Evolutionary conservation across 805 yeast genomes (phyloP).

Genomic region (Scheffersomyces ergatensis): DNA sequence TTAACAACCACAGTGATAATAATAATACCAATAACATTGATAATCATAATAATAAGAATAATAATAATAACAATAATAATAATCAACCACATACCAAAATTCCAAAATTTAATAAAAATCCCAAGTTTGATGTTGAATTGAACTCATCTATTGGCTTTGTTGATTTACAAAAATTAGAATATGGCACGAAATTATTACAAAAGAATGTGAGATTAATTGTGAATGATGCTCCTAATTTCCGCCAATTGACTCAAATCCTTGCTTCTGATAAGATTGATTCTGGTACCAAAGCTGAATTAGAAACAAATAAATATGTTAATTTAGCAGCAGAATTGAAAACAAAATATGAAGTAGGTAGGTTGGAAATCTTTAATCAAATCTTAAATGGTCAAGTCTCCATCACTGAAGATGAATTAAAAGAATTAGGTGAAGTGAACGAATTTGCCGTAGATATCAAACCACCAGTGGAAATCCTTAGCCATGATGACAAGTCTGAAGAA

Average conservation of each 20-base stretch:
- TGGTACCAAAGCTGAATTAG: conserved; percentile 48
- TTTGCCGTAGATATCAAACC: conserved; percentile 4
- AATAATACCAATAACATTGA: too few species aligned
- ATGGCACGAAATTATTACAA: conserved; percentile 42
- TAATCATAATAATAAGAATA: too few species aligned
- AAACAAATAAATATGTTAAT: conserved; percentile 52
- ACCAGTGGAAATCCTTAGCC: conserved; percentile 1
- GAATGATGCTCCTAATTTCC: conserved; percentile 54
- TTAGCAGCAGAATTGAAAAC: conserved; percentile 62
- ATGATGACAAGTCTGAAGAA: conserved; percentile 9
- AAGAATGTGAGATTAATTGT: conserved; percentile 50
- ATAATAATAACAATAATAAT: not conserved
- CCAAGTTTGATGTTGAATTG: conserved; percentile 6
- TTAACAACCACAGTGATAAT: not conserved
- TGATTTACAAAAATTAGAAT: conserved; percentile 38
- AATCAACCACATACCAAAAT: not conserved
- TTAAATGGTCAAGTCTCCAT: conserved; percentile 34
- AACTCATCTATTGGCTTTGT: conserved; percentile 24
- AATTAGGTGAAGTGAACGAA: not conserved
- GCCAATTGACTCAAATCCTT: conserved; percentile 35
- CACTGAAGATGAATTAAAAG: conserved; percentile 11
- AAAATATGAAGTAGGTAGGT: conserved; percentile 44
- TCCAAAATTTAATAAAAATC: not conserved
- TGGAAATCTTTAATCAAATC: conserved; percentile 58
- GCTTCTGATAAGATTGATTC: conserved; percentile 31